Base-by-base conservation (phyloP, 2,329 filamentous ascomycete species). In the Alternaria angustiovoidea region DNA sequence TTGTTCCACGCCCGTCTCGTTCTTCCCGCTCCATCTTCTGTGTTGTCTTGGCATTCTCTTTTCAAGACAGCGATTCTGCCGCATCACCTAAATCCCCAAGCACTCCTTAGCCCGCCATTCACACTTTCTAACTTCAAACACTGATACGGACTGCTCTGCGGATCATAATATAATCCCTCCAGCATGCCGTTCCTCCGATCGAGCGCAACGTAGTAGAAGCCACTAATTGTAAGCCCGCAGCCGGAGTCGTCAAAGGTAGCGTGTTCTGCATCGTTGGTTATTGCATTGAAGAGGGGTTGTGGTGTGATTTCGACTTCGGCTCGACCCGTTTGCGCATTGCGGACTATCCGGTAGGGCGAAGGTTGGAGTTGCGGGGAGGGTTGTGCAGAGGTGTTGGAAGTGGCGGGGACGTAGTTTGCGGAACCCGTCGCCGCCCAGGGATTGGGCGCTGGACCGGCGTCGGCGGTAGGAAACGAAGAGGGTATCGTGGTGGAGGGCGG, bases 81-180 rank as follows among this genome's bases (percentile, higher is more conserved):
- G 61, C 34, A 24, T 59, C 54, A 68, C 30, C 65, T 51, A 46
- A 83, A 81, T 32, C 67, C 74, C 78, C 79, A 81, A 36, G 73
- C 76, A 7, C 68, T 73, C 61, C 79, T 79, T 18, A 66, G 60
- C 0, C 80, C 80, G 4, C 70, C 68, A 5, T 65, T 66, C 43
- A 67, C 64, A 36, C 78, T 79, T 54, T 76, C 77, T 62, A 86
- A 68, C 65, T 78, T 79, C 66, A 86, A 68, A 65, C 81, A 80
- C 75, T 86, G 84, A 72, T 84, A 85, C 48, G 84, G 84, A 58
- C 81, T 83, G 63, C 81, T 83, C 67, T 81, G 78, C n/a, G 83
- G 83, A 75, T 86, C 84, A 68, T 82, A 85, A 69, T 86, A 86
- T 62, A 86, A 72, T 0, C 84, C 84, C 65, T 85, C 81, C 5